A percentile compares a stretch with the other conserved stretches of the same genome.
Evolutionary conservation across 2,329 filamentous ascomycete species (phyloP).

Genomic region (Claviceps pazoutovae): DNA sequence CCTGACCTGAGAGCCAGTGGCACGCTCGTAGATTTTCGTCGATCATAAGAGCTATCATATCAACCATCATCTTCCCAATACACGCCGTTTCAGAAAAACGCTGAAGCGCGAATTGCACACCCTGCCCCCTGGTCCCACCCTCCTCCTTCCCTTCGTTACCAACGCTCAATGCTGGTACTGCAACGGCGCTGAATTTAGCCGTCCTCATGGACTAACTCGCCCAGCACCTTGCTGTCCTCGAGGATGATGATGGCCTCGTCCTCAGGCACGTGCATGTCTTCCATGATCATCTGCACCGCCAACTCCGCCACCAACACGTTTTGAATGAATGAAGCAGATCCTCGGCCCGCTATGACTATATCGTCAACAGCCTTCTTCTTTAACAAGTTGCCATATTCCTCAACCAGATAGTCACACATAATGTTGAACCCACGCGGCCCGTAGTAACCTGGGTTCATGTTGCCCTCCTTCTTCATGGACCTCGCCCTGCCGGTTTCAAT

Average conservation of each 20-base stretch:
- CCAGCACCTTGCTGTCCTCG: constrained; percentile 51
- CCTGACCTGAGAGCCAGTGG: neutral
- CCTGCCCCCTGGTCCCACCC: neutral
- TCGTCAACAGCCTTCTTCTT: constrained; percentile 50
- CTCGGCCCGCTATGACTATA: constrained; percentile 49
- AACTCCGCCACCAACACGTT: constrained; percentile 65
- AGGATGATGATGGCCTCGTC: constrained; percentile 40
- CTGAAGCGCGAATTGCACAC: neutral
- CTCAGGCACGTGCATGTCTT: constrained; percentile 35
- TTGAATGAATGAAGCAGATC: constrained; percentile 56
- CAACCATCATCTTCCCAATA: neutral
- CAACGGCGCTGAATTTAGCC: constrained; percentile 8
- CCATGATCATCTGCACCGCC: constrained; percentile 38
- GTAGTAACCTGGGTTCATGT: constrained; percentile 67
- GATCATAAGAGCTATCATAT: neutral
- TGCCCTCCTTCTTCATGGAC: constrained; percentile 44
- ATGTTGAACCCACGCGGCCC: constrained; percentile 57
- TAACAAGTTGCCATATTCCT: constrained; percentile 43
- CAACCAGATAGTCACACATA: constrained; percentile 58
- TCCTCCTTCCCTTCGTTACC: neutral
- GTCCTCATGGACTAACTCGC: constrained; percentile 54
- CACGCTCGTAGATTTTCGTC: neutral
- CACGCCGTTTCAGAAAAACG: neutral
- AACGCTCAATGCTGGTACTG: neutral
- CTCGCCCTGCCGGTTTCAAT: constrained; percentile 44